These are phyloP conservation scores for Aspergillus sclerotialis DNA, from an alignment of 2,329 filamentous ascomycete species.

Conservation along the genomic window DNA sequence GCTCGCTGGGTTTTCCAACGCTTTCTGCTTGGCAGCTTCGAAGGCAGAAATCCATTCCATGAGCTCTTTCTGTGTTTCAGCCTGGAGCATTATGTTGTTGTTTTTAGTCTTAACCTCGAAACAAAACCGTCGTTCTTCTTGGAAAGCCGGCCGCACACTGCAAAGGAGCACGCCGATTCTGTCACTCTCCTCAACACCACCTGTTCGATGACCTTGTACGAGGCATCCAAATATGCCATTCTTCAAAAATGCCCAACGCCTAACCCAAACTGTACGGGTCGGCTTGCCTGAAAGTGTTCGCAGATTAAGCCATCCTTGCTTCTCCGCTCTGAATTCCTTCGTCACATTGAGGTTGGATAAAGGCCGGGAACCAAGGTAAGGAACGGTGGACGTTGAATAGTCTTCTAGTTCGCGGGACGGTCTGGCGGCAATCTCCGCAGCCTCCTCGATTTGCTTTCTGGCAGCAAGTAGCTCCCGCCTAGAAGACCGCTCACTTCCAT, in stretches of 20 bases:
- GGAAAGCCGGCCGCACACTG: constrained; percentile 81
- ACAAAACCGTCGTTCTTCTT: constrained; percentile 91
- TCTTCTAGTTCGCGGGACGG: constrained; percentile 90
- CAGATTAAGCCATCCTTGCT: constrained; percentile 91
- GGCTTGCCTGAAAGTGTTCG: constrained; percentile 79
- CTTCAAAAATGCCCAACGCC: constrained; percentile 92
- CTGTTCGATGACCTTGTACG: constrained; percentile 68
- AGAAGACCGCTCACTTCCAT: constrained; percentile 76
- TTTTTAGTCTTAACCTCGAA: constrained; percentile 99
- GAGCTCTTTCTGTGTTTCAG: constrained; percentile 86
- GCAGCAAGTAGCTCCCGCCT: constrained; percentile 72
- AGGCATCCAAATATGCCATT: constrained; percentile 96
- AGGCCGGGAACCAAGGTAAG: constrained; percentile 67
- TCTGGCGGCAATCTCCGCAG: constrained; percentile 60
- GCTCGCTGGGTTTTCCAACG: constrained; percentile 65
- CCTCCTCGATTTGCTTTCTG: constrained; percentile 74
- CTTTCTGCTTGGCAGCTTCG: constrained; percentile 87
- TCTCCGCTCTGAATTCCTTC: constrained; percentile 55
- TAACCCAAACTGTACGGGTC: constrained; percentile 78
- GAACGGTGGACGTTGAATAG: constrained; percentile 83
- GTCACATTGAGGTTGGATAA: constrained; percentile 56
- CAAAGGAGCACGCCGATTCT: constrained; percentile 93
- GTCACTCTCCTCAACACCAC: constrained; percentile 88
- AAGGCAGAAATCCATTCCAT: constrained; percentile 92
- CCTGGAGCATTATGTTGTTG: constrained; percentile 79